Evolutionary conservation across 129 eudicot species (phyloP).

Genomic region (Ambrosia artemisiifolia): DNA sequence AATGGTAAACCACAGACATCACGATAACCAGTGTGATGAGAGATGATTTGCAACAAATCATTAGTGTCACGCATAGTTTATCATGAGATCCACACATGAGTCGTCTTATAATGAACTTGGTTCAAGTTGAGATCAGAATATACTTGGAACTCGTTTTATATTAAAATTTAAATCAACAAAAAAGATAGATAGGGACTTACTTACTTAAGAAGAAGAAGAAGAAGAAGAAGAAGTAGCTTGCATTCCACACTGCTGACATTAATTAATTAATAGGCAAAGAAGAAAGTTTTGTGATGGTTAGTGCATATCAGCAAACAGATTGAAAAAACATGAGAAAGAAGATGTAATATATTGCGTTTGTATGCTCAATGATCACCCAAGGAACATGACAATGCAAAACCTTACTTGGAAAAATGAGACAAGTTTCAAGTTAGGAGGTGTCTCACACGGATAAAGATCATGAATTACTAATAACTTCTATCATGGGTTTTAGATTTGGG

Average conservation of each 20-base stretch:
- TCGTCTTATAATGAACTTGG: too few relatives aligned
- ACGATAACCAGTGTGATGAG: neutral
- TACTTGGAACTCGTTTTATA: neutral
- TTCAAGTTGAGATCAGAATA: neutral
- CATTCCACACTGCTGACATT: conserved; percentile 26
- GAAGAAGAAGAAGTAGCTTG: conserved; percentile 21
- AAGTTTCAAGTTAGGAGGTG: neutral
- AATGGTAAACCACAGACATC: neutral
- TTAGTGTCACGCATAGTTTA: too few relatives aligned
- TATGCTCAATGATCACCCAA: neutral
- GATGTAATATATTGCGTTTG: neutral
- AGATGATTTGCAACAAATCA: conserved; percentile 4
- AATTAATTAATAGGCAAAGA: conserved; percentile 15
- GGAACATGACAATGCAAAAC: neutral
- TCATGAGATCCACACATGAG: too few relatives aligned
- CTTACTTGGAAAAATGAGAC: neutral
- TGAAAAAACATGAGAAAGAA: neutral
- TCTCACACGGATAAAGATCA: neutral
- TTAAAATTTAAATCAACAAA: neutral
- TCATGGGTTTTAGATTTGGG: neutral
- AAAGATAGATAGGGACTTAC: conserved; percentile 33
- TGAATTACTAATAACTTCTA: neutral
- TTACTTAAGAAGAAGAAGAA: too few relatives aligned
- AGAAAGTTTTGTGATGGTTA: conserved; percentile 10
- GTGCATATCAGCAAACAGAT: neutral